Percentiles rank a stretch among this genome's conserved stretches.
phyloP scores from a whole-genome alignment of 805 yeast species.

The Yarrowia porcina region DNA sequence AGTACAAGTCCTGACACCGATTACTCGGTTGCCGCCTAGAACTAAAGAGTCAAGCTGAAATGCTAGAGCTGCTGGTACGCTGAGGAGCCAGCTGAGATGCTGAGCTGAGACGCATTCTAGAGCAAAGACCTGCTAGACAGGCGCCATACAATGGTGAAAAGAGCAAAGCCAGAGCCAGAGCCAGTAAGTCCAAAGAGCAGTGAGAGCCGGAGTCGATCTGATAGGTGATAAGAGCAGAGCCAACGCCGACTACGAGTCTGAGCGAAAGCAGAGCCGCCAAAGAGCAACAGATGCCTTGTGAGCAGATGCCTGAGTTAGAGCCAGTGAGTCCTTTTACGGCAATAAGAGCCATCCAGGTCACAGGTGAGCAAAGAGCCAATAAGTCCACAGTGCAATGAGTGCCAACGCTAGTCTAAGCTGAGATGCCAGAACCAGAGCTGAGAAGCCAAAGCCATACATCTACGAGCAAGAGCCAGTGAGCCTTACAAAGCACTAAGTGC shows the following conservation, averaged over 20 bases:
- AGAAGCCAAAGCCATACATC: too few relatives aligned
- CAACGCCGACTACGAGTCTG: too few relatives aligned
- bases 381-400: not conserved
- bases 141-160: not conserved
- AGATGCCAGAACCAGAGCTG: not conserved
- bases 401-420: not conserved
- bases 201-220: not conserved
- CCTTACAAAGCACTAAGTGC: not conserved
- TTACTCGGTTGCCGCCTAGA: constrained; percentile 13
- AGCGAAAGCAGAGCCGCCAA: not conserved
- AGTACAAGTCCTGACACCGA: too few relatives aligned
- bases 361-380: not conserved
- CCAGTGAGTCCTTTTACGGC: too few relatives aligned
- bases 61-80: not conserved
- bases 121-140: not conserved
- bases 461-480: not conserved
- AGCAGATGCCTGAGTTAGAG: too few relatives aligned
- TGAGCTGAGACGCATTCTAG: not conserved
- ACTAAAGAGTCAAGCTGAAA: not conserved
- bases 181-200: not conserved
- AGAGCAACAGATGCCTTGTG: too few relatives aligned
- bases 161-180: not conserved
- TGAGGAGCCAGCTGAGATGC: not conserved
- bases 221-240: too few relatives aligned
- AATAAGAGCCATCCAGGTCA: too few relatives aligned